These are phyloP conservation scores for Annulohypoxylon stygium DNA, from an alignment of 495 filamentous ascomycete genomes.

Conservation along the genomic window DNA sequence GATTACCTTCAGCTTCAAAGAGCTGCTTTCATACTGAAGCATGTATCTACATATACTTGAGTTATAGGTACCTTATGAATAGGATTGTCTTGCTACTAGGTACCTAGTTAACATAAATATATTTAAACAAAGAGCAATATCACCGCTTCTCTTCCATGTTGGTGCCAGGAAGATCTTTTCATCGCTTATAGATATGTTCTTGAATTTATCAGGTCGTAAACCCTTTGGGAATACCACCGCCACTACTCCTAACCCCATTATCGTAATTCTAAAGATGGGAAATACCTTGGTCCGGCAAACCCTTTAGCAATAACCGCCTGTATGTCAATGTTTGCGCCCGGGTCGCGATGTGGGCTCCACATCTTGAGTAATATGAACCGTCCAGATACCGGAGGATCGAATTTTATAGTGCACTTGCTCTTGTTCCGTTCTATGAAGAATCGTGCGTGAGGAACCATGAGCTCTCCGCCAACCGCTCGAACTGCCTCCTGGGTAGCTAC, in stretches of 20 bases:
- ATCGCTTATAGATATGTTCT: conserved; percentile 4
- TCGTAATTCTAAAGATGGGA: conserved; percentile 68
- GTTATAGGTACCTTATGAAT: neutral
- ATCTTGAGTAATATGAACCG: conserved; percentile 86
- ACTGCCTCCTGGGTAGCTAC: conserved; percentile 67
- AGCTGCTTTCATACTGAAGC: neutral
- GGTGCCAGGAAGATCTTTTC: neutral
- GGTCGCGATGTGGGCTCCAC: conserved; percentile 76
- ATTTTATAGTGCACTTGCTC: conserved; percentile 86
- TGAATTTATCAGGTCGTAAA: conserved; percentile 14
- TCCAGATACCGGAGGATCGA: conserved; percentile 88
- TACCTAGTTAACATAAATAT: too few species aligned
- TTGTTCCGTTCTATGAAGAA: conserved; percentile 86
- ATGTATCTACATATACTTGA: neutral
- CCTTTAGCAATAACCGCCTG: conserved; percentile 83
- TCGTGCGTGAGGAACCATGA: conserved; percentile 77
- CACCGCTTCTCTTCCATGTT: neutral
- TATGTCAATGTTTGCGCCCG: conserved; percentile 81
- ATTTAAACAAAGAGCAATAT: neutral
- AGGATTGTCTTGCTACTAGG: too few species aligned
- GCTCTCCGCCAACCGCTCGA: conserved; percentile 64
- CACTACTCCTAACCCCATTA: conserved; percentile 45
- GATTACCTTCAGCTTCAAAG: neutral
- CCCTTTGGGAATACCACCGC: neutral
- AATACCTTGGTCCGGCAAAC: conserved; percentile 84